Conservation (phyloP, 371 early-diverging fungal genomes). For the Rhizomucor pusillus region DNA sequence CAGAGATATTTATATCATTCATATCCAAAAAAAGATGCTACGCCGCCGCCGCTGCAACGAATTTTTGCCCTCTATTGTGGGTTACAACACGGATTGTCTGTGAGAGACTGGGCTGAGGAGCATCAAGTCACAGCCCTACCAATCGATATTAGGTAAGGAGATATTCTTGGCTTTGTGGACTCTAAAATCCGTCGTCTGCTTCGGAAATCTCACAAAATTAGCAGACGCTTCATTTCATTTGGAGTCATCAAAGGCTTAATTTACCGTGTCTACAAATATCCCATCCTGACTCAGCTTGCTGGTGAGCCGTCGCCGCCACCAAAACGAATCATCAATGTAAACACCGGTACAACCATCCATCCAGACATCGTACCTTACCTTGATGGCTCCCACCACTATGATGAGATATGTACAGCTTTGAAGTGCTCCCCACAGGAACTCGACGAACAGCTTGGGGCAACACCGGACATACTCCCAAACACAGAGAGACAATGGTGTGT, state of each 20-base stretch:
- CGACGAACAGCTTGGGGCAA: slow-evolving; percentile 43
- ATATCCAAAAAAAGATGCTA: slow-evolving; percentile 21
- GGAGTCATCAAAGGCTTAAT: slow-evolving; percentile 79
- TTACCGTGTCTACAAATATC: slow-evolving; percentile 82
- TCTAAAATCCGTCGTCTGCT: neutral
- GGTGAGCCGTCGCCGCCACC: slow-evolving; percentile 5
- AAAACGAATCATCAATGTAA: slow-evolving; percentile 27
- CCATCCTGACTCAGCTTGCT: slow-evolving; percentile 45
- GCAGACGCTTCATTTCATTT: slow-evolving; percentile 79
- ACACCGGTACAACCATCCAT: slow-evolving; percentile 37
- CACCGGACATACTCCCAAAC: neutral
- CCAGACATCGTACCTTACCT: slow-evolving; percentile 48
- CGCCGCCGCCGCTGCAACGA: slow-evolving; percentile 59
- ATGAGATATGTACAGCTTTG: slow-evolving; percentile 68
- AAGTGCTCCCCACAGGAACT: slow-evolving; percentile 59
- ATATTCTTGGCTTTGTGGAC: neutral
- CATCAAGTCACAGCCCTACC: slow-evolving; percentile 57
- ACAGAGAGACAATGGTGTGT: slow-evolving; percentile 12
- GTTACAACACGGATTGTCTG: slow-evolving; percentile 69
- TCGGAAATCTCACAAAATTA: neutral
- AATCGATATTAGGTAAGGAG: slow-evolving; percentile 72
- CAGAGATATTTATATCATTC: neutral
- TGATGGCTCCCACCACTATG: slow-evolving; percentile 72
- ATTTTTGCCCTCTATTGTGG: slow-evolving; percentile 74
- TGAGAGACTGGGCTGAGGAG: slow-evolving; percentile 76